Evolutionary conservation across 495 filamentous ascomycete genomes (phyloP), one percentile per base, ranked within the genome.

Genomic region (Penicillium roqueforti): DNA sequence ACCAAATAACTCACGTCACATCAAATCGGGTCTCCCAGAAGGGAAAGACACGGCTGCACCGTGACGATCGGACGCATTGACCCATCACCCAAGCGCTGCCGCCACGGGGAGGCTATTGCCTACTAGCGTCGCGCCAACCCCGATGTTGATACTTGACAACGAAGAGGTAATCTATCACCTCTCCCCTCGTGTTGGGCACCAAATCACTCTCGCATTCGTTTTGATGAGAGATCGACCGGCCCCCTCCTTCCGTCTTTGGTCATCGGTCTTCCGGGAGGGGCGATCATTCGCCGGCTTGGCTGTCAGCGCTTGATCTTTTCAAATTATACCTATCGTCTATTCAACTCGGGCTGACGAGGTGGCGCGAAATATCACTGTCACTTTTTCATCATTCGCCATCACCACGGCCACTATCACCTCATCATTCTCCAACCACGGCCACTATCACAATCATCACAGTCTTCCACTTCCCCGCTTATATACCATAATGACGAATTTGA

Each of bases 101-200:
- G 25, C 60, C 60, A 58, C 54, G 26, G 57, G 38, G 14, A 58
- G 41, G 56, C 64, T 67, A 67, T 65, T 67, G 58, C 50, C 28
- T 47, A 60, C 64, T 67, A 67, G 64, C 58, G 61, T 49, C 52
- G 43, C 58, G 56, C 62, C 56, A 60, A 60, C 42, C 60, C 34
- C 25, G 28, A 51, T 51, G 41, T 54, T 54, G 50, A 57, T 49
- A 47, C 51, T 51, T 43, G 52, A 64, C 51, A 52, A 22, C 23
- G 19, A 14, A 38, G 38, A 51, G 23, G 50, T 23, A 32, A 57
- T 48, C 42, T 48, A 31, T 57, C 54, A 56, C 41, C 29, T 45
- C 34, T 32, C n/a, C 14, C 20, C 26, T 19, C 31, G 42, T 42
- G 42, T 42, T 25, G 13, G 22, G 40, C 20, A 14, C 13, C 31